phyloP scores from a whole-genome alignment of 768 basidiomycete genomes.

The Leccinum subgranulosum region DNA sequence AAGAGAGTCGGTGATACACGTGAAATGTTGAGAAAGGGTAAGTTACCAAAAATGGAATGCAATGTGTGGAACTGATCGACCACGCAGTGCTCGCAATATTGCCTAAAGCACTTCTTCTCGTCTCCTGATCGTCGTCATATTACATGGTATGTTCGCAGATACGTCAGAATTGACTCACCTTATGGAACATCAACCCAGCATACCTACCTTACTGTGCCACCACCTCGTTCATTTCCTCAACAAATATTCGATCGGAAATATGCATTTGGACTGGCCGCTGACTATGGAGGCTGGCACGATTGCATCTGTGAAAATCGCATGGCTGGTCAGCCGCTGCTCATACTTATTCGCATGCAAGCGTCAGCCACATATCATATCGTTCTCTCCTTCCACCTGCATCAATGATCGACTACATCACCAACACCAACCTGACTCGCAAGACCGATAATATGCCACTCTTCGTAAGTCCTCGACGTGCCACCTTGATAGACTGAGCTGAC shows the following conservation, averaged over 20 bases:
- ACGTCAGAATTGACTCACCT: too few relatives aligned
- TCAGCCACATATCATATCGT: conserved; percentile 4
- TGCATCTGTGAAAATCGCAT: not conserved
- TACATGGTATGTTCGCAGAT: too few relatives aligned
- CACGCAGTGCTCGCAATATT: too few relatives aligned
- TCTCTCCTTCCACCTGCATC: not conserved
- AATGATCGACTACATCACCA: not conserved
- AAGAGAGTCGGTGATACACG: too few relatives aligned
- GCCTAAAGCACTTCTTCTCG: too few relatives aligned
- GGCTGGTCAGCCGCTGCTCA: not conserved
- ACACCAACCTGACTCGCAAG: not conserved
- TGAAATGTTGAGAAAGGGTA: too few relatives aligned
- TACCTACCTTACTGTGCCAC: too few relatives aligned
- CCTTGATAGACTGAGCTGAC: not conserved
- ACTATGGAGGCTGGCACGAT: not conserved
- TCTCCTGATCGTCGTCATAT: not conserved
- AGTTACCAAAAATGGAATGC: too few relatives aligned
- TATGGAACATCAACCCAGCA: too few relatives aligned
- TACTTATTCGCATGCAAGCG: not conserved
- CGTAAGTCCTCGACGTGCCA: not conserved
- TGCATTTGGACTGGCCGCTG: not conserved
- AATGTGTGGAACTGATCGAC: too few relatives aligned
- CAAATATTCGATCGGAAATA: not conserved
- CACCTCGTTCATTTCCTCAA: not conserved
- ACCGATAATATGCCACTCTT: not conserved